phyloP scores from a whole-genome alignment of 495 filamentous ascomycete genomes.

The Xylona heveae region DNA sequence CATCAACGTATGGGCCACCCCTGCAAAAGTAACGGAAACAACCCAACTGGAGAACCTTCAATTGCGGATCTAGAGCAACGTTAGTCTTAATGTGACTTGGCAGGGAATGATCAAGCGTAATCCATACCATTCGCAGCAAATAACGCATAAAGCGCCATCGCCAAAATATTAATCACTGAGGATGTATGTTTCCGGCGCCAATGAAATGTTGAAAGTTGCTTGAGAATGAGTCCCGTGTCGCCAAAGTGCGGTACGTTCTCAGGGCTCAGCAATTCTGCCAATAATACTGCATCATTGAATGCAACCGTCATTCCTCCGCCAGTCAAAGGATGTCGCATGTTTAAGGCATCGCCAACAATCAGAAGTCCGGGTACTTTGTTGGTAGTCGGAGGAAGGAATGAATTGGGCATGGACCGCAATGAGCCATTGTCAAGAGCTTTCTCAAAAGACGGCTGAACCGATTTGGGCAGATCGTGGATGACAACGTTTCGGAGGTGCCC shows the following conservation, averaged over 20 bases:
- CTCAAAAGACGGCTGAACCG: constrained; percentile 49
- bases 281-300: constrained; percentile 63
- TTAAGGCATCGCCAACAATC: constrained; percentile 77
- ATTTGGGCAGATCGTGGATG: constrained; percentile 53
- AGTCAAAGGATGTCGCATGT: constrained; percentile 90
- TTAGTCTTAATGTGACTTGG: neutral
- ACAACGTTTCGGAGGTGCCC: constrained; percentile 57
- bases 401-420: constrained; percentile 77
- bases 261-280: constrained; percentile 50
- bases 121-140: constrained; percentile 62
- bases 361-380: constrained; percentile 53
- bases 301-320: constrained; percentile 94
- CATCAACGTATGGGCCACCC: constrained; percentile 47
- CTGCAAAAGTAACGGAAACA: constrained; percentile 86
- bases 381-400: constrained; percentile 60
- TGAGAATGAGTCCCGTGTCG: constrained; percentile 37
- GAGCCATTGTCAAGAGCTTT: constrained; percentile 53
- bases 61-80: constrained; percentile 32
- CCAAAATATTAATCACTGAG: constrained; percentile 85
- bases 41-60: constrained; percentile 64
- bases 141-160: constrained; percentile 71
- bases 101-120: neutral
- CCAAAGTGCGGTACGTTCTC: constrained; percentile 42
- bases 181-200: constrained; percentile 67
- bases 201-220: constrained; percentile 60